Evolutionary conservation across 768 basidiomycete species (phyloP).

Genomic region (Hygrocybe punicea): DNA sequence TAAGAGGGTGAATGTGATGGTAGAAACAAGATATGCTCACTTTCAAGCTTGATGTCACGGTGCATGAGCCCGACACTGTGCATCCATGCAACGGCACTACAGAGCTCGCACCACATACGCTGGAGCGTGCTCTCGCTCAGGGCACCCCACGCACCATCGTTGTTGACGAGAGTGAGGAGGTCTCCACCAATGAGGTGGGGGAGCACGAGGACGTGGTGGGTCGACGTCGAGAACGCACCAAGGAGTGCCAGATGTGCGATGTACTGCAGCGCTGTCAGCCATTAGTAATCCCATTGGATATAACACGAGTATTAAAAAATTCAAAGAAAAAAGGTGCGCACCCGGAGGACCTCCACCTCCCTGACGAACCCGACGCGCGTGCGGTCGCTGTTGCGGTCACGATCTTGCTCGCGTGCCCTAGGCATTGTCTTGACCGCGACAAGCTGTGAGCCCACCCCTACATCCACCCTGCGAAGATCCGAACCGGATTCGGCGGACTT

Average conservation of each 20-base stretch:
- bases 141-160: constrained; percentile 29
- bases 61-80: constrained; percentile 83
- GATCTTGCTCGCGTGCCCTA: background rate
- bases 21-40: constrained; percentile 40
- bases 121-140: constrained; percentile 48
- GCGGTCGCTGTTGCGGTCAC: background rate
- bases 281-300: constrained; percentile 39
- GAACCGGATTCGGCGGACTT: background rate
- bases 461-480: background rate
- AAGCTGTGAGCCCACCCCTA: background rate
- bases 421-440: background rate
- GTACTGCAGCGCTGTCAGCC: constrained; percentile 42
- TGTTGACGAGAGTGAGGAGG: constrained; percentile 70
- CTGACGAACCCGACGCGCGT: constrained; percentile 7
- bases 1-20: constrained; percentile 14
- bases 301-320: constrained; percentile 70
- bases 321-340: constrained; percentile 30
- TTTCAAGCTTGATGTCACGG: constrained; percentile 87
- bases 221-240: constrained; percentile 64
- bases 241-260: constrained; percentile 76
- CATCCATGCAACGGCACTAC: constrained; percentile 81
- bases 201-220: constrained; percentile 75
- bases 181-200: constrained; percentile 84
- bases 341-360: background rate
- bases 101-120: constrained; percentile 74